Evolutionary conservation across 768 basidiomycete species (phyloP), one percentile per base, ranked within the genome.

Genomic region (Hygrophorus russula): DNA sequence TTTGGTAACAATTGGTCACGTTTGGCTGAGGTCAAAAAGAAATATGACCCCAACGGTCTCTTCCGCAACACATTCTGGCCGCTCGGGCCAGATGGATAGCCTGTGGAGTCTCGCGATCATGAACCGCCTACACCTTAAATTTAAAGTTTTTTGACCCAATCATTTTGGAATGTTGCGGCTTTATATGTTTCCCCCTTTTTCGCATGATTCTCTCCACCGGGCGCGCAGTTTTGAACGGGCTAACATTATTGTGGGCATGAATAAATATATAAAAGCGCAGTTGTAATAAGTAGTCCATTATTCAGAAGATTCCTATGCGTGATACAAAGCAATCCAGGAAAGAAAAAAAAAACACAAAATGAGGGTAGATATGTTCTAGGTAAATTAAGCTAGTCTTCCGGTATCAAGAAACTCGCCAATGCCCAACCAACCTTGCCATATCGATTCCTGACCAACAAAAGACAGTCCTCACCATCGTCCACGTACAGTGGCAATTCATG

Each of bases 31-130:
- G 67, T 92, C 57, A 94, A 93, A 65, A 63, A 68, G 48, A 61
- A 65, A 39, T 85, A 89, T 52, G 91, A 94, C 56, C 89, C 90
- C 0, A 59, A 63, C 33, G 79, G 81, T 46, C 48, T 93, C 34
- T 89, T 92, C 66, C 70, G 62, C 46, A 82, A 89, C 54, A 73
- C 76, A 10, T 76, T 90, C 54, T 93, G 90, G 86, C 89, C 89
- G 14, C 56, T 86, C 45, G 67, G 81, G 53, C 67, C 68, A 19
- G 57, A 68, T 14, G 78, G 79, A 2, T 61, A 74, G 0, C 59
- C 59, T 2, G 66, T 86, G n/a, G 67, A 75, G 28, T 67, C 78
- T 8, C 57, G 71, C 35, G 66, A 63, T 5, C 82, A 84, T 47
- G 84, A 87, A 51, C 82, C 82, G 0, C 66, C 67, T 9, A 72